These are phyloP conservation scores for Penicillium cosmopolitanum DNA, from an alignment of 495 filamentous ascomycete species.

Conservation along the genomic window DNA sequence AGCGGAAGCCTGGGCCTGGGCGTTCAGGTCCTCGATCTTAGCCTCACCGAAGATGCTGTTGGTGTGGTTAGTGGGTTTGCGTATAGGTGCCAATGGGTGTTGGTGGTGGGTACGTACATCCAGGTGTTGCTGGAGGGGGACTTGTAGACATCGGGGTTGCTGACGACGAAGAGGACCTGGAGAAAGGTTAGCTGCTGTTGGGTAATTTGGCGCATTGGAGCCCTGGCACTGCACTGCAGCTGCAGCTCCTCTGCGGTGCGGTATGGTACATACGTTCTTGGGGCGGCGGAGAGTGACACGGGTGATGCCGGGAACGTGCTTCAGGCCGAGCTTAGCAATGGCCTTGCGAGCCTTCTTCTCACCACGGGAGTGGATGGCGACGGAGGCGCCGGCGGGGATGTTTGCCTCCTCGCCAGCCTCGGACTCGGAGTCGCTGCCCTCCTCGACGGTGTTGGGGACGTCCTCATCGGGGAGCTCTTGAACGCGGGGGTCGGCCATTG, in stretches of 20 bases:
- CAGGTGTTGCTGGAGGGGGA: slow-evolving; percentile 98
- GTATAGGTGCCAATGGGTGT: slow-evolving; percentile 1
- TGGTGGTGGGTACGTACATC: slow-evolving; percentile 70
- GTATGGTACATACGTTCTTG: slow-evolving; percentile 77
- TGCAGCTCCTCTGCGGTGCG: neutral
- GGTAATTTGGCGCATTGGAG: too few relatives aligned
- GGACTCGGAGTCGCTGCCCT: slow-evolving; percentile 79
- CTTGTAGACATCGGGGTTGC: slow-evolving; percentile 98
- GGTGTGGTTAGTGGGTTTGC: neutral
- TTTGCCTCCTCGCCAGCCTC: slow-evolving; percentile 70
- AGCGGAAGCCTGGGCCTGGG: slow-evolving; percentile 90
- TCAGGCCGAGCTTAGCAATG: slow-evolving; percentile 96
- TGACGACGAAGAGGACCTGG: slow-evolving; percentile 98
- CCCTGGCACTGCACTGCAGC: neutral
- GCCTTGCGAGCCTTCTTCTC: slow-evolving; percentile 99
- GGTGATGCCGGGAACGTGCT: slow-evolving; percentile 95
- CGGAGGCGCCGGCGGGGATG: slow-evolving; percentile 82
- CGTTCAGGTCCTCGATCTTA: slow-evolving; percentile 99
- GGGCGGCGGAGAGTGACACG: slow-evolving; percentile 95
- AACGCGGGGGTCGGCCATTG: slow-evolving; percentile 96
- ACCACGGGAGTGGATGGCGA: slow-evolving; percentile 94
- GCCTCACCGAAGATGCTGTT: slow-evolving; percentile 97
- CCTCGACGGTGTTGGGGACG: slow-evolving; percentile 73
- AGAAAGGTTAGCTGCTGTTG: neutral
- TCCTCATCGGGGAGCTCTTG: slow-evolving; percentile 95